Base-by-base conservation (phyloP, 371 early-diverging fungal genomes). In the Dipsacomyces acuminosporus region DNA sequence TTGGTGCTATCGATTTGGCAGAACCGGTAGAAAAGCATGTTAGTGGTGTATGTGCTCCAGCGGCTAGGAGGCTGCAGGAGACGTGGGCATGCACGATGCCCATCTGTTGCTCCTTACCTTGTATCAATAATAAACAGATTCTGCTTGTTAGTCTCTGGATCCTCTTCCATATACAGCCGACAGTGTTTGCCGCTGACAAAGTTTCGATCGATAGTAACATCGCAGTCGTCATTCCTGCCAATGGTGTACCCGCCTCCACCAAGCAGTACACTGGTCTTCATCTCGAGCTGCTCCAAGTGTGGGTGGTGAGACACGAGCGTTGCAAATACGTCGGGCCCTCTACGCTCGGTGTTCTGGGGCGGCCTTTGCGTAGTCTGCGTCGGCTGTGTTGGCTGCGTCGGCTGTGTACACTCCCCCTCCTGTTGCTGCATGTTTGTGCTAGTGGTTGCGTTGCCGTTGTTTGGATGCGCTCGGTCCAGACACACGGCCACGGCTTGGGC, bases 351-450 rank as follows among this genome's bases (percentile, higher is more conserved):
- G 20, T 49, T 43, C 21, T 18, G 49, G 17, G 65, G 71, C 23
- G 59, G 71, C 14, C 40, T 45, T 30, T 64, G 64, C 3, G 71
- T 63, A 8, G 54, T 43, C 44, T 70, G 70, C 0, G 64, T 70
- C 0, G 71, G 49, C 47, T 71, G 71, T 2, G 71, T 70, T 8
- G 56, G 51, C 45, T 67, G 62, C 17, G 60, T 59, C 1, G 33
- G 26, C 23, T 40, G 30, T 30, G 30, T 30, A 7, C 7, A 30
- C 30, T 30, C 30, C 7, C 30, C 30, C 30, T 30, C 30, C n/a
- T n/a, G n/a, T n/a, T n/a, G n/a, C n/a, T n/a, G n/a, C n/a, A n/a
- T n/a, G n/a, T n/a, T n/a, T n/a, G n/a, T n/a, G n/a, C n/a, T n/a
- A n/a, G n/a, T n/a, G n/a, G n/a, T n/a, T n/a, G n/a, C n/a, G n/a